Conservation (phyloP, 2,329 filamentous ascomycete species). For the Botrytis hyacinthi region DNA sequence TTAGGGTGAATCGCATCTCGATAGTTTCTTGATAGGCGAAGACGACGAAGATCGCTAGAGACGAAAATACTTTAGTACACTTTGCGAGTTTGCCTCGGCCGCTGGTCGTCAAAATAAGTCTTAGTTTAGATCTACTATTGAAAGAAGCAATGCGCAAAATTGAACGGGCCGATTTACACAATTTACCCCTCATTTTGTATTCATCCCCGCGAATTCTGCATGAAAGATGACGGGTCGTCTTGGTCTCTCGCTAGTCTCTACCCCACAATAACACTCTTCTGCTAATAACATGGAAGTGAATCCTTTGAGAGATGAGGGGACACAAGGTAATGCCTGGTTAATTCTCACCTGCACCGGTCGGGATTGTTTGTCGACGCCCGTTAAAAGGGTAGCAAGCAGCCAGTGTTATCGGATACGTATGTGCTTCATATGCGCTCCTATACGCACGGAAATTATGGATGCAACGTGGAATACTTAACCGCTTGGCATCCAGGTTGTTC, state of each 20-base stretch:
- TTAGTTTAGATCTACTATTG: neutral
- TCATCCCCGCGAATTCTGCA: conserved; percentile 7
- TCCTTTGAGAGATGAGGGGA: neutral
- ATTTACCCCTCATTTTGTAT: neutral
- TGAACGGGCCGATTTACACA: neutral
- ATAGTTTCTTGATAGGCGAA: neutral
- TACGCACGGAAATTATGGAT: neutral
- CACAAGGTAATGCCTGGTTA: neutral
- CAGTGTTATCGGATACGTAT: neutral
- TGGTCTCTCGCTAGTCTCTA: neutral
- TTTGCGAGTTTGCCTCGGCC: neutral
- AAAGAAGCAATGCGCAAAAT: neutral
- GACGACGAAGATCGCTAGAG: neutral
- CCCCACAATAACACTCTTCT: neutral
- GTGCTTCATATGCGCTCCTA: neutral
- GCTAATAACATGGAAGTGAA: neutral
- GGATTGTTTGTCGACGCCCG: neutral
- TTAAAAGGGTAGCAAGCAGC: neutral
- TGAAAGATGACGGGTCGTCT: neutral
- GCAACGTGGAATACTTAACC: neutral
- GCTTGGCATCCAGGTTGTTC: neutral
- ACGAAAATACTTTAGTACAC: neutral
- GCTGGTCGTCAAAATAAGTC: no score
- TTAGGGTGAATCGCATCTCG: neutral
- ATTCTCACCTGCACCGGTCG: neutral